phyloP scores from a whole-genome alignment of 2,329 filamentous ascomycete species.

The Cercospora sesami region DNA sequence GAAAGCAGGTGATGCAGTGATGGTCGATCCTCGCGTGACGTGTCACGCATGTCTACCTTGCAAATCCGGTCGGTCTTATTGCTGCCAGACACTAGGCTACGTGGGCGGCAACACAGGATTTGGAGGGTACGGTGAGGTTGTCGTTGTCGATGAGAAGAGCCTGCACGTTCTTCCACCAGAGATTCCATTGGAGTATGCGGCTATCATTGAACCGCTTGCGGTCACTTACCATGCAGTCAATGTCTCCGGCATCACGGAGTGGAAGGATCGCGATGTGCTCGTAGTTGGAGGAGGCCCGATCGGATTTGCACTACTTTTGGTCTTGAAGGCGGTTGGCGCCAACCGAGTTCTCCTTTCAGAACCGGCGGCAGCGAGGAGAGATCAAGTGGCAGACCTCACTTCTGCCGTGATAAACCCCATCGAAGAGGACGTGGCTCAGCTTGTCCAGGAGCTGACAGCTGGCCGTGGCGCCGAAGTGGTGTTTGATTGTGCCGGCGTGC shows the following conservation, averaged over 20 bases:
- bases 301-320: conserved; percentile 27
- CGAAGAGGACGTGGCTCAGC: conserved; percentile 23
- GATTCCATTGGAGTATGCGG: conserved; percentile 25
- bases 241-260: conserved; percentile 21
- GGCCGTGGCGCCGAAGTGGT: conserved; percentile 27
- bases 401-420: conserved; percentile 26
- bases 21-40: conserved; percentile 31
- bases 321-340: conserved; percentile 24
- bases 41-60: conserved; percentile 27
- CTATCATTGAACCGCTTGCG: conserved; percentile 30
- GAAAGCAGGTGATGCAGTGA: conserved; percentile 24
- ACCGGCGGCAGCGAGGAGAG: conserved; percentile 23
- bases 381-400: conserved; percentile 21
- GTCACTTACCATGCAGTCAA: conserved; percentile 29
- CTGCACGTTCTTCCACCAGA: conserved; percentile 24
- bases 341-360: conserved; percentile 25
- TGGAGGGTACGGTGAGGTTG: conserved; percentile 28
- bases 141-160: conserved; percentile 18
- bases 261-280: conserved; percentile 23
- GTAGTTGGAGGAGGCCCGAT: conserved; percentile 32
- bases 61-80: conserved; percentile 18
- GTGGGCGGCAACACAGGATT: conserved; percentile 26
- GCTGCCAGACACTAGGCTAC: conserved; percentile 28
- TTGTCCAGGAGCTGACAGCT: conserved; percentile 20
- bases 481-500: conserved; percentile 31